A percentile compares a stretch with the other conserved stretches of the same genome.
Evolutionary conservation across 2,329 filamentous ascomycete species (phyloP).

Genomic region (Nigrospora oryzae): DNA sequence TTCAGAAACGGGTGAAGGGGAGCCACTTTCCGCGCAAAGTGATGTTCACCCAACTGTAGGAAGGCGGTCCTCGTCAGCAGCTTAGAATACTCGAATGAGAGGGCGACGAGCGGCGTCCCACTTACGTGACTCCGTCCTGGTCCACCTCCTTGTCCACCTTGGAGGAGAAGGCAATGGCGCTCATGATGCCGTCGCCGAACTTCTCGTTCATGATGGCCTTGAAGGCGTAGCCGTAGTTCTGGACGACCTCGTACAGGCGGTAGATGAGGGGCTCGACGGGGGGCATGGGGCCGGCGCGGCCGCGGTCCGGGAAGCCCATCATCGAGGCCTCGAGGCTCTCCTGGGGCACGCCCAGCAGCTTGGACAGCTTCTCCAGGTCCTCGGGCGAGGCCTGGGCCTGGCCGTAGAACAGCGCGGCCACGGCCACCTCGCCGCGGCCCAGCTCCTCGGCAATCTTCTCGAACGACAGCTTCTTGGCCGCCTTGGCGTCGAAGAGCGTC

Average conservation of each 20-base stretch:
- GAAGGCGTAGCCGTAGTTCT: constrained; percentile 95
- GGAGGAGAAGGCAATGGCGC: constrained; percentile 82
- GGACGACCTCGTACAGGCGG: constrained; percentile 84
- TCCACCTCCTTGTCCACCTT: constrained; percentile 93
- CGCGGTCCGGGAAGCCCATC: constrained; percentile 75
- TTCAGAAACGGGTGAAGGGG: constrained; percentile 20
- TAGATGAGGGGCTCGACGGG: constrained; percentile 84
- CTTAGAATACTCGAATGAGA: neutral
- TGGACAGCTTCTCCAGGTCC: constrained; percentile 57
- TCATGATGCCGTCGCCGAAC: constrained; percentile 93
- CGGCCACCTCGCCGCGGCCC: constrained; percentile 72
- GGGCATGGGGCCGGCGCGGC: constrained; percentile 72
- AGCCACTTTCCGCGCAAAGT: constrained; percentile 23
- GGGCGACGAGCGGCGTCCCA: constrained; percentile 1
- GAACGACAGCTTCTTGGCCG: constrained; percentile 66
- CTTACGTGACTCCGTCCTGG: constrained; percentile 57
- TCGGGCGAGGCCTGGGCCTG: constrained; percentile 66
- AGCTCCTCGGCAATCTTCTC: constrained; percentile 67
- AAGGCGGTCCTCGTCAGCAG: neutral
- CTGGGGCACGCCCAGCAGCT: constrained; percentile 53
- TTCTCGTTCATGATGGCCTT: constrained; percentile 96
- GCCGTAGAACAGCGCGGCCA: constrained; percentile 86
- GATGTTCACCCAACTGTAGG: constrained; percentile 23
- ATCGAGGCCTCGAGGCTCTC: constrained; percentile 48
- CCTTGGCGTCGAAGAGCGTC: constrained; percentile 76